Conservation (phyloP, 495 filamentous ascomycete species). For the Neurospora intermedia region DNA sequence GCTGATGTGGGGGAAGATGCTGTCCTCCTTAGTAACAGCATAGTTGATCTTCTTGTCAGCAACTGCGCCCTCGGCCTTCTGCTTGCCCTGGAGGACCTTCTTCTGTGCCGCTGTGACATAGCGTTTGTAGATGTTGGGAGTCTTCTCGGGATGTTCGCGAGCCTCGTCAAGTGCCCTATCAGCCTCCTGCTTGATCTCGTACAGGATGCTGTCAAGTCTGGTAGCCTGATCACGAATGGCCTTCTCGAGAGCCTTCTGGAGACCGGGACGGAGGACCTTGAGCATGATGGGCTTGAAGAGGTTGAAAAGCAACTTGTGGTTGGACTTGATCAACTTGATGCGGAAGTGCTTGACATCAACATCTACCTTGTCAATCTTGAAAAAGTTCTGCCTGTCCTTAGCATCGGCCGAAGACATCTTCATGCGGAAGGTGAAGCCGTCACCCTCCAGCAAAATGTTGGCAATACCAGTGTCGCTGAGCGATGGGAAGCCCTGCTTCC, state of each 20-base stretch:
- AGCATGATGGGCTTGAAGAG: constrained; percentile 84
- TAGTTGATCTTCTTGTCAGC: constrained; percentile 77
- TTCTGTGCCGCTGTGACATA: constrained; percentile 71
- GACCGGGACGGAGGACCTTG: constrained; percentile 67
- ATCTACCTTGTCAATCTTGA: constrained; percentile 84
- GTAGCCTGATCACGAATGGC: constrained; percentile 69
- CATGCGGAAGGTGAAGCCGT: constrained; percentile 86
- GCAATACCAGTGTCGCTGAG: constrained; percentile 82
- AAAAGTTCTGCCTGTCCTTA: constrained; percentile 67
- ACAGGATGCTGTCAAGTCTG: constrained; percentile 58
- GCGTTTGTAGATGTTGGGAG: constrained; percentile 75
- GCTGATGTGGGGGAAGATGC: constrained; percentile 78
- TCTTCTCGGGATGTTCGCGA: constrained; percentile 61
- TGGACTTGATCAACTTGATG: constrained; percentile 87
- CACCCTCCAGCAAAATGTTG: constrained; percentile 81
- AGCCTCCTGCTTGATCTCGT: constrained; percentile 71
- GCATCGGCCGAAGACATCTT: constrained; percentile 74
- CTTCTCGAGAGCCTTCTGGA: constrained; percentile 82
- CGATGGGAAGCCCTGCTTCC: constrained; percentile 89
- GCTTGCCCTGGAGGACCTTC: constrained; percentile 58
- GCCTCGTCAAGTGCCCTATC: constrained; percentile 58
- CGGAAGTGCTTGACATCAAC: constrained; percentile 77
- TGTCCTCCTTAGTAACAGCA: constrained; percentile 79
- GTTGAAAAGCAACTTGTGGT: constrained; percentile 82
- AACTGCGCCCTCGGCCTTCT: constrained; percentile 50